phyloP scores from a whole-genome alignment of 768 basidiomycete species.

The Boletus insuetus region DNA sequence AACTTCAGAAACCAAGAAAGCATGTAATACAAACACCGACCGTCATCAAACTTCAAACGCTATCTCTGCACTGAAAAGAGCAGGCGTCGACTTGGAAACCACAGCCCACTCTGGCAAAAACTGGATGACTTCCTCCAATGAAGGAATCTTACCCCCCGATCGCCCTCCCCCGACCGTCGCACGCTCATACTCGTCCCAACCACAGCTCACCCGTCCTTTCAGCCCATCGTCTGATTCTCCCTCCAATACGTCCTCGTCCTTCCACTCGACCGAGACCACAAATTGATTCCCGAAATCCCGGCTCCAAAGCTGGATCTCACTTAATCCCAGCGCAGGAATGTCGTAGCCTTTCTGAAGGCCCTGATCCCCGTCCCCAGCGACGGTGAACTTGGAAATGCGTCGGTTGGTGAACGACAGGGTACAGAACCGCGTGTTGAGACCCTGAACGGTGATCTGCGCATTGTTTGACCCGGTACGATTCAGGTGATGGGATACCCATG shows the following conservation, averaged over 20 bases:
- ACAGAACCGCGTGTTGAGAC: constrained; percentile 63
- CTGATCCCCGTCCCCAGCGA: constrained; percentile 35
- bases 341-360: constrained; percentile 44
- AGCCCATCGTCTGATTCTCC: constrained; percentile 14
- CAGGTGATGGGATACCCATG: constrained; percentile 46
- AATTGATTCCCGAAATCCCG: constrained; percentile 56
- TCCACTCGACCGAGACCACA: constrained; percentile 52
- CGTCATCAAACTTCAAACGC: constrained; percentile 19
- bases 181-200: constrained; percentile 68
- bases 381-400: constrained; percentile 41
- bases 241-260: constrained; percentile 14
- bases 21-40: not conserved
- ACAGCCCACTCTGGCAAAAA: constrained; percentile 69
- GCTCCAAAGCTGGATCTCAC: constrained; percentile 55
- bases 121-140: constrained; percentile 60
- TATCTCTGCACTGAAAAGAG: constrained; percentile 52
- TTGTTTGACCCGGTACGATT: constrained; percentile 40
- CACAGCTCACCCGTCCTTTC: constrained; percentile 53
- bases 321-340: constrained; percentile 34
- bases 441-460: constrained; percentile 50
- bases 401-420: constrained; percentile 52
- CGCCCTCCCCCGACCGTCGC: constrained; percentile 46
- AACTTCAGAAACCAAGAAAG: not conserved
- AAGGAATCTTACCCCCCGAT: constrained; percentile 53
- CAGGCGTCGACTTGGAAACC: constrained; percentile 54